Evolutionary conservation across 2,329 filamentous ascomycete species (phyloP).

Genomic region (Cladorrhinum sp.): DNA sequence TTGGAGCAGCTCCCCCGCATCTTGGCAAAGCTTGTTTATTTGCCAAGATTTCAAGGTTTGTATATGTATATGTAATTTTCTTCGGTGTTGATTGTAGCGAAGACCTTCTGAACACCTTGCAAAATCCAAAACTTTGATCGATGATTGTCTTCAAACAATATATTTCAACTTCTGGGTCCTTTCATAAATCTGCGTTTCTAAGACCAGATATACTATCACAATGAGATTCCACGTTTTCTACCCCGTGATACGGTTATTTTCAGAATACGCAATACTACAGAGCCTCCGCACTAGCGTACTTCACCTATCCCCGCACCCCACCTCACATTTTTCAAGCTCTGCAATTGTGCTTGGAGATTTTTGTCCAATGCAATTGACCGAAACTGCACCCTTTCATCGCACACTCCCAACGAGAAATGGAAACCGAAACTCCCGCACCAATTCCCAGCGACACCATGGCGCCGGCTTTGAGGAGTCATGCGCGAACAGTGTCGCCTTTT

Average conservation of each 20-base stretch:
- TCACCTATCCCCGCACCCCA: neutral
- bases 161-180: too few species aligned
- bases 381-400: neutral
- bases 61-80: neutral
- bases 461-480: conserved; percentile 4
- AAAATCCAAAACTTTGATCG: too few species aligned
- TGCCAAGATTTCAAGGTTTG: neutral
- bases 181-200: too few species aligned
- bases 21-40: conserved; percentile 16
- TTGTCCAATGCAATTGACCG: neutral
- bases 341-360: neutral
- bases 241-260: too few species aligned
- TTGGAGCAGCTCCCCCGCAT: neutral
- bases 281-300: neutral
- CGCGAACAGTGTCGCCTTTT: conserved; percentile 63
- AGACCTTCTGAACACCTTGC: too few species aligned
- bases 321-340: conserved; percentile 8
- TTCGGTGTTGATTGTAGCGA: neutral
- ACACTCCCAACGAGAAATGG: neutral
- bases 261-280: neutral
- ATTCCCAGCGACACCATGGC: conserved; percentile 16
- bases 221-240: too few species aligned
- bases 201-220: too few species aligned
- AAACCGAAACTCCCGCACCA: neutral
- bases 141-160: too few species aligned